These are phyloP conservation scores for Craterostigma plantagineum DNA, from an alignment of 257 asterid genomes.

Conservation along the genomic window DNA sequence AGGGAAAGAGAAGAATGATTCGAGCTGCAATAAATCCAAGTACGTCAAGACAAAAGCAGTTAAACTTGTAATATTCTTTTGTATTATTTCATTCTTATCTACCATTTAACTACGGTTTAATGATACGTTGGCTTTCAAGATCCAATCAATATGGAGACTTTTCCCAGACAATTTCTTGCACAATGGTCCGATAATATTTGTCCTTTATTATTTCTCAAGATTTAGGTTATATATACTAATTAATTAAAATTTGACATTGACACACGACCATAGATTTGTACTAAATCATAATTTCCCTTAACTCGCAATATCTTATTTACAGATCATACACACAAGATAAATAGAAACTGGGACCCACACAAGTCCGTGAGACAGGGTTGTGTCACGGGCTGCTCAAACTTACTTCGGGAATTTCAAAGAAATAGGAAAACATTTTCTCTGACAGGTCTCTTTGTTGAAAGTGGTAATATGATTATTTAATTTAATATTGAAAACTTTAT, in stretches of 20 bases:
- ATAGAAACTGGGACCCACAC: slow-evolving; percentile 4
- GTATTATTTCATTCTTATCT: neutral
- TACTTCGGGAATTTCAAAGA: slow-evolving; percentile 20
- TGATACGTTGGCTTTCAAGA: neutral
- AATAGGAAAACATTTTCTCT: neutral
- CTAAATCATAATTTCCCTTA: neutral
- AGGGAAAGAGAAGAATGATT: neutral
- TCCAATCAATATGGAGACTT: no score
- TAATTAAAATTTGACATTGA: no score
- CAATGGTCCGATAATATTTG: no score
- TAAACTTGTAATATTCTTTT: slow-evolving; percentile 9
- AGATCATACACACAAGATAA: no score
- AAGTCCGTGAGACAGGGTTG: neutral
- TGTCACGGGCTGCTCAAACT: slow-evolving; percentile 11
- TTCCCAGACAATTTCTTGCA: no score
- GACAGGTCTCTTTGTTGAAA: neutral
- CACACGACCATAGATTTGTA: neutral
- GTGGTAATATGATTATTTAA: no score
- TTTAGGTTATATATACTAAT: no score
- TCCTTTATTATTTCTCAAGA: no score
- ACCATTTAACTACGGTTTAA: neutral
- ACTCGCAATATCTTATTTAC: no score
- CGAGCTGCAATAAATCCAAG: slow-evolving; percentile 21
- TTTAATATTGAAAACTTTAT: neutral
- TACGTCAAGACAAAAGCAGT: slow-evolving; percentile 33